Evolutionary conservation across 1,284 basidiomycete genomes (phyloP).

Genomic region (Cutaneotrichosporon spelunceum): DNA sequence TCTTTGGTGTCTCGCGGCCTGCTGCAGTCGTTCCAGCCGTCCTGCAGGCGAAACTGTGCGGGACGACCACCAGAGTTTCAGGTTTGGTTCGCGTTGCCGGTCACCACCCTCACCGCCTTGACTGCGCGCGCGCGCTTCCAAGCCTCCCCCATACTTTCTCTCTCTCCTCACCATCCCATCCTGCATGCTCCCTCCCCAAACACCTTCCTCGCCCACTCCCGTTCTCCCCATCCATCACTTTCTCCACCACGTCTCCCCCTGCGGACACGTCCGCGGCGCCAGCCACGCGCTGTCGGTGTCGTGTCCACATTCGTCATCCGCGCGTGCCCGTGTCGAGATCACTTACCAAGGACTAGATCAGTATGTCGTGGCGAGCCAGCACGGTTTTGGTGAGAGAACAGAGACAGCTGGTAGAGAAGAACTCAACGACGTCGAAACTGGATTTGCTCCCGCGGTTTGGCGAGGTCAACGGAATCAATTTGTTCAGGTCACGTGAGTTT

Average conservation of each 20-base stretch:
- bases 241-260: neutral
- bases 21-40: neutral
- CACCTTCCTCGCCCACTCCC: neutral
- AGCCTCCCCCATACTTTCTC: neutral
- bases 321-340: neutral
- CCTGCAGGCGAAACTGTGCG: neutral
- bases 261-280: neutral
- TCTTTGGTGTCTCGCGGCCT: neutral
- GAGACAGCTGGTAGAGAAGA: neutral
- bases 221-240: neutral
- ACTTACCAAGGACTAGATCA: slow-evolving; percentile 29
- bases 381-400: slow-evolving; percentile 14
- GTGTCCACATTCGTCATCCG: neutral
- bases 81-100: neutral
- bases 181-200: too few relatives aligned
- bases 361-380: slow-evolving; percentile 20
- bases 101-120: neutral
- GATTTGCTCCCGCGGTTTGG: neutral
- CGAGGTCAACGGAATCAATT: neutral
- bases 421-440: neutral
- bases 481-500: neutral
- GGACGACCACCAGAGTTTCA: neutral
- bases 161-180: too few relatives aligned
- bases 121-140: neutral
- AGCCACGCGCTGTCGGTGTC: neutral